A percentile compares a stretch with the other conserved stretches of the same genome.
phyloP scores from a whole-genome alignment of 1,284 basidiomycete species.

The Boletus chippewaensis region DNA sequence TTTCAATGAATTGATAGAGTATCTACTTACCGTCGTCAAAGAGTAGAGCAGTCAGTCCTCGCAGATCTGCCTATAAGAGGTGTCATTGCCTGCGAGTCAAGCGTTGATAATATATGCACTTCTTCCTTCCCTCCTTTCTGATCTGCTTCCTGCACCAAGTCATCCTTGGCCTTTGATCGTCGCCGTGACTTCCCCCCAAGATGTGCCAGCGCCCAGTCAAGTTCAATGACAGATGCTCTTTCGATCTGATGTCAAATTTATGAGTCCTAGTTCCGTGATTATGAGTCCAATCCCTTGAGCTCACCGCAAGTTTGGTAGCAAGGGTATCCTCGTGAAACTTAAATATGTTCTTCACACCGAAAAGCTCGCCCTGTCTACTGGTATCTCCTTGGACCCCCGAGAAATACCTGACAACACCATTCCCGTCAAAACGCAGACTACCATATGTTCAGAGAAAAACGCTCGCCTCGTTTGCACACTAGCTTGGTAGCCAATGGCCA shows the following conservation, averaged over 20 bases:
- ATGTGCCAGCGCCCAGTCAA: conserved; percentile 74
- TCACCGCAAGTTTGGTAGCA: conserved; percentile 68
- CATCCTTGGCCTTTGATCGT: conserved; percentile 35
- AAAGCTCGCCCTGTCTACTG: conserved; percentile 69
- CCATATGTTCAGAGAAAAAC: background rate
- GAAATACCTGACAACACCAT: conserved; percentile 52
- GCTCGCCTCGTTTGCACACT: conserved; percentile 67
- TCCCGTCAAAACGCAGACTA: background rate
- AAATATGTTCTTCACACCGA: conserved; percentile 79
- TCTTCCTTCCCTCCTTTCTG: conserved; percentile 47
- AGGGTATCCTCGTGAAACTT: conserved; percentile 65
- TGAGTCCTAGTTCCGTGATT: background rate
- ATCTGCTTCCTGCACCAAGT: conserved; percentile 47
- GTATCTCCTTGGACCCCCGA: conserved; percentile 75
- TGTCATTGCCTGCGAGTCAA: background rate
- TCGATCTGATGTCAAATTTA: conserved; percentile 50
- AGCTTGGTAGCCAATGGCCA: conserved; percentile 80
- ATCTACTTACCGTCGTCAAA: conserved; percentile 56
- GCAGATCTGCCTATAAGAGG: conserved; percentile 43
- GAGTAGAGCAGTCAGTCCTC: conserved; percentile 58
- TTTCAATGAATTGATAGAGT: background rate
- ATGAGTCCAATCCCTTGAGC: conserved; percentile 15
- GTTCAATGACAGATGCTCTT: conserved; percentile 58
- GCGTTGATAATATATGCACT: conserved; percentile 26
- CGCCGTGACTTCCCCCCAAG: conserved; percentile 42